These are phyloP conservation scores for Eleusine coracana DNA, from an alignment of 176 grass and related monocot species.

Conservation along the genomic window DNA sequence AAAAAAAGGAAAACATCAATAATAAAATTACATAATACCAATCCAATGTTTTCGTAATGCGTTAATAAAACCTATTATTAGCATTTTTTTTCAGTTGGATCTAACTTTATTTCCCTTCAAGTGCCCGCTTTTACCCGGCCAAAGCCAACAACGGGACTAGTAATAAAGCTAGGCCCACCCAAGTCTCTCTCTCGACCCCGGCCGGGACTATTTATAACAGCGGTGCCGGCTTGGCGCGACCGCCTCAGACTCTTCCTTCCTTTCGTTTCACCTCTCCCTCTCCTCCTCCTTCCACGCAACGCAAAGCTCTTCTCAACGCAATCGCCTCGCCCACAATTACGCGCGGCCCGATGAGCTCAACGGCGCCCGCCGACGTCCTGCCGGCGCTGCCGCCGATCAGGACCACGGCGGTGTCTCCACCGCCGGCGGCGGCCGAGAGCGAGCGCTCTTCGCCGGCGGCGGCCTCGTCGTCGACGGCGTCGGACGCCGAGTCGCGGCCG, in stretches of 20 bases:
- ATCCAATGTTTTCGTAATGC: neutral
- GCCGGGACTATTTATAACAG: slow-evolving; percentile 55
- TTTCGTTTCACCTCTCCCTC: neutral
- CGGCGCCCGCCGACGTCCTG: slow-evolving; percentile 28
- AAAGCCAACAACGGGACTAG: neutral
- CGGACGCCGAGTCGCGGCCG: neutral
- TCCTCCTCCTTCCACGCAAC: neutral
- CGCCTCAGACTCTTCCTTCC: neutral
- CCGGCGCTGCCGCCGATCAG: slow-evolving; percentile 44
- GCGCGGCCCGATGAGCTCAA: slow-evolving; percentile 30
- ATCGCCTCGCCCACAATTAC: neutral
- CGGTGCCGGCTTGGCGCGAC: slow-evolving; percentile 33
- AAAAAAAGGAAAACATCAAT: too few relatives aligned
- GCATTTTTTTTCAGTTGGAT: neutral
- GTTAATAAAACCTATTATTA: neutral
- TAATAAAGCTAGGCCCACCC: slow-evolving; percentile 24
- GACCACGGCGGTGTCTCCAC: slow-evolving; percentile 3
- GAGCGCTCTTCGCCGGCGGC: slow-evolving; percentile 1
- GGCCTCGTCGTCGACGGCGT: slow-evolving; percentile 8
- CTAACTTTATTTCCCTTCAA: neutral
- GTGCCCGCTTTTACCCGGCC: neutral
- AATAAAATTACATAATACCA: too few relatives aligned
- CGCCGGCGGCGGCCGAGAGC: neutral
- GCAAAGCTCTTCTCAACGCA: neutral
- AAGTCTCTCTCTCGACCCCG: slow-evolving; percentile 6